Evolutionary conservation across 1,284 basidiomycete genomes (phyloP).

Genomic region (Ustilago curta): DNA sequence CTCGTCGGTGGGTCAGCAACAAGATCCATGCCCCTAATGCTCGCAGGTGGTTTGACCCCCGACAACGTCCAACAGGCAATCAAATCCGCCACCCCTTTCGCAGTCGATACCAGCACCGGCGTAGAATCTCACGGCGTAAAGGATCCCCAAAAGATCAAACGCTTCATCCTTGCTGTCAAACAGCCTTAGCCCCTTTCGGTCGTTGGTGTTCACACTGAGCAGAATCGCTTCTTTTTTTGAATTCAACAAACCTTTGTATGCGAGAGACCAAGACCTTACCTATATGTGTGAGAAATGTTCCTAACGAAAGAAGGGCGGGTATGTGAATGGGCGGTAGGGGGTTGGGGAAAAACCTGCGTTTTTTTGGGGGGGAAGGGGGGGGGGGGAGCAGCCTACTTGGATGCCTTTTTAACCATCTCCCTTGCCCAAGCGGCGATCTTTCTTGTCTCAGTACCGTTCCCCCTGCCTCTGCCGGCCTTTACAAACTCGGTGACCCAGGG

Average conservation of each 20-base stretch:
- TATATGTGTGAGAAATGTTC: not conserved
- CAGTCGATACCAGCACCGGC: conserved; percentile 65
- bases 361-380: too few relatives aligned
- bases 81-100: conserved; percentile 36
- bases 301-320: too few relatives aligned
- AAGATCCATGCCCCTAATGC: conserved; percentile 49
- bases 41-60: conserved; percentile 64
- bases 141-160: conserved; percentile 56
- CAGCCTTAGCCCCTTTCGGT: too few relatives aligned
- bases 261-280: conserved; percentile 2
- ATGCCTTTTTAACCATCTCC: conserved; percentile 70
- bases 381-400: conserved; percentile 32
- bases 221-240: too few relatives aligned
- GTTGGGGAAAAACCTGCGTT: too few relatives aligned
- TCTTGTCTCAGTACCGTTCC: conserved; percentile 71
- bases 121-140: conserved; percentile 64
- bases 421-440: conserved; percentile 74
- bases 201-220: too few relatives aligned
- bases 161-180: conserved; percentile 46
- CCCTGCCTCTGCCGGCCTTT: conserved; percentile 73
- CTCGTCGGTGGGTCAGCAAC: conserved; percentile 30
- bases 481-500: conserved; percentile 86
- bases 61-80: conserved; percentile 61
- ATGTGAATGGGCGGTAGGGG: too few relatives aligned
- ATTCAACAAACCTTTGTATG: too few relatives aligned